These are phyloP conservation scores for Saraca asoca DNA, from an alignment of 331 rosid species.

Conservation along the genomic window DNA sequence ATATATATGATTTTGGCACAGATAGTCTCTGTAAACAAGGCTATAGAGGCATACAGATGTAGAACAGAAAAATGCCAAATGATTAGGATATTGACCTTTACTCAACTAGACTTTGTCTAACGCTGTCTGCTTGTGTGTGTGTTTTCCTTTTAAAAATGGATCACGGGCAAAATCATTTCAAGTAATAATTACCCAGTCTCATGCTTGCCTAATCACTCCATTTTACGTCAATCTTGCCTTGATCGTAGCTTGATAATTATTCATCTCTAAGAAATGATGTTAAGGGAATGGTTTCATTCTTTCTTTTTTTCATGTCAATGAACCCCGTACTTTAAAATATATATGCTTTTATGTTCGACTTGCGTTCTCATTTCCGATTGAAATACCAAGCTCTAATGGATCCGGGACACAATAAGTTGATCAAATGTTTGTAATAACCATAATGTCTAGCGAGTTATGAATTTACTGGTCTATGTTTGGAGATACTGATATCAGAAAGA, in stretches of 20 bases:
- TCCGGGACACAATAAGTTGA: too few relatives aligned
- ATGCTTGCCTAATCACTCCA: conserved; percentile 36
- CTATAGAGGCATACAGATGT: too few relatives aligned
- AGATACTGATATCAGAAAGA: conserved; percentile 9
- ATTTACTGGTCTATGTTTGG: too few relatives aligned
- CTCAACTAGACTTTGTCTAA: conserved; percentile 36
- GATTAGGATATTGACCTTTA: conserved; percentile 55
- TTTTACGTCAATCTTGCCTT: conserved; percentile 52
- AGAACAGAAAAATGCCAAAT: conserved; percentile 31
- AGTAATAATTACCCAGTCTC: conserved; percentile 44
- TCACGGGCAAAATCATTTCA: conserved; percentile 41
- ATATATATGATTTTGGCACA: conserved; percentile 30
- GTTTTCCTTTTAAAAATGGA: conserved; percentile 1
- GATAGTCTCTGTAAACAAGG: too few relatives aligned
- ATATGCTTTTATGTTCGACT: too few relatives aligned
- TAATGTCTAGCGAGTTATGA: too few relatives aligned
- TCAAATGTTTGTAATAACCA: too few relatives aligned
- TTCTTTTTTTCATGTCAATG: background rate
- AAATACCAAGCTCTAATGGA: too few relatives aligned
- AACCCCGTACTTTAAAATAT: too few relatives aligned
- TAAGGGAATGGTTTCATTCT: background rate
- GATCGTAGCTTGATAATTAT: too few relatives aligned
- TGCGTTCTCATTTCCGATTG: too few relatives aligned
- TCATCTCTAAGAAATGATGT: too few relatives aligned
- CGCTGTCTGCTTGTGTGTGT: conserved; percentile 35